Base-by-base conservation (phyloP, 2,329 filamentous ascomycete species). In the Chalaropsis thielavioides region DNA sequence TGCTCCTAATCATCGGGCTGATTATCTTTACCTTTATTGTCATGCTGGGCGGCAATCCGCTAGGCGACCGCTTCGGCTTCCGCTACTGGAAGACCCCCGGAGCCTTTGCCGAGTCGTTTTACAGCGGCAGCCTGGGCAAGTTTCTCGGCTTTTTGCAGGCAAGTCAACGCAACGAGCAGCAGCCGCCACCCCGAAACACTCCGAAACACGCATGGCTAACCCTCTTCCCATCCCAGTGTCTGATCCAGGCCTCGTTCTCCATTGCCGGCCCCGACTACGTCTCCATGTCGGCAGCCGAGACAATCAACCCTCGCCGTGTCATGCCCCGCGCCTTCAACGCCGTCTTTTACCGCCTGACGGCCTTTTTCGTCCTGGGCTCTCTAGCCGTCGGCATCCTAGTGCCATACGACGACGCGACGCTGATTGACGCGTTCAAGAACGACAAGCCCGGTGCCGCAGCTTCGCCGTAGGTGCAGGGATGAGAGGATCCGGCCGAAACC, bases 41-140 rank as follows among this genome's bases (percentile, higher is more conserved):
- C 68, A 92, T 94, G 86, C 76, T 94, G 0, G 90, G 90, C 7
- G 90, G 88, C 2, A 94, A 92, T 69, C 90, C 90, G 0, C 72
- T 84, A 0, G 78, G 82, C 44, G 87, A 92, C 69, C 77, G 82
- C 0, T 89, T 89, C 68, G 89, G 89, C 0, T 92, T 92, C 72
- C 80, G 73, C 0, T 84, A 81, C 72, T 87, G 84, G 83, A 77
- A 80, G 2, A 76, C 82, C 0, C 89, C 88, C 0, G 89, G 89
- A 1, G 79, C 88, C 0, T 92, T 92, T 72, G 80, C 81, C 2
- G 81, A 85, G 68, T 79, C 86, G 60, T 85, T 87, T 71, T 81
- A 80, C 41, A 77, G 77, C 0, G 89, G 88, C 0, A 72, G 77
- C 6, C 80, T 90, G 0, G 90, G 90, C n/a, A 78, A 80, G 19